These are phyloP conservation scores for Pleurotus eryngii DNA, from an alignment of 768 basidiomycete genomes.

Conservation along the genomic window DNA sequence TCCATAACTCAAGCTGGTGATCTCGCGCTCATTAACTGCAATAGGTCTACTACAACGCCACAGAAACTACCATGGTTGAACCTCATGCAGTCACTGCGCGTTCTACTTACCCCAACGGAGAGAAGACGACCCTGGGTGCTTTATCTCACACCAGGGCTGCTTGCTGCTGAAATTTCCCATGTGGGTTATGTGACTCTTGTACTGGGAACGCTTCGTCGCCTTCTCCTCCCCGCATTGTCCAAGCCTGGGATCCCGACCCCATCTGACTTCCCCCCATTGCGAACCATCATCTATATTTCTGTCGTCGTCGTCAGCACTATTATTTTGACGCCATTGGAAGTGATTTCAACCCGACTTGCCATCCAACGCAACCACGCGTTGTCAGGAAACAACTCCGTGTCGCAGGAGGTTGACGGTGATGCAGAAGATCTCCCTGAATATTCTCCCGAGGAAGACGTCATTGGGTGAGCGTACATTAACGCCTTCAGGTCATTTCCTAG, in stretches of 20 bases:
- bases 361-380: constrained; percentile 84
- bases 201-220: constrained; percentile 43
- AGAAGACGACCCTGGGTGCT: constrained; percentile 75
- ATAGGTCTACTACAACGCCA: constrained; percentile 80
- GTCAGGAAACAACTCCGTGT: constrained; percentile 68
- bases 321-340: constrained; percentile 74
- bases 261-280: constrained; percentile 44
- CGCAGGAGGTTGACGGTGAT: constrained; percentile 71
- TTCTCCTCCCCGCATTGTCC: constrained; percentile 40
- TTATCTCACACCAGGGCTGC: constrained; percentile 73
- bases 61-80: constrained; percentile 67
- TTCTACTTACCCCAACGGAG: constrained; percentile 80
- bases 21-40: constrained; percentile 2
- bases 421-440: constrained; percentile 59
- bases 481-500: not conserved
- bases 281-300: constrained; percentile 52
- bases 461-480: constrained; percentile 51
- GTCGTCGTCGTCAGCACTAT: constrained; percentile 54
- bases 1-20: not conserved
- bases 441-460: constrained; percentile 75
- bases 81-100: constrained; percentile 54
- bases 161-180: constrained; percentile 55
- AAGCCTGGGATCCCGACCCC: constrained; percentile 26
- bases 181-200: constrained; percentile 43
- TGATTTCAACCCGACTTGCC: constrained; percentile 73